Evolutionary conservation across 73 alveolate species (phyloP), one percentile per base, ranked within the genome.

Genomic region (Blepharisma japonicum): DNA sequence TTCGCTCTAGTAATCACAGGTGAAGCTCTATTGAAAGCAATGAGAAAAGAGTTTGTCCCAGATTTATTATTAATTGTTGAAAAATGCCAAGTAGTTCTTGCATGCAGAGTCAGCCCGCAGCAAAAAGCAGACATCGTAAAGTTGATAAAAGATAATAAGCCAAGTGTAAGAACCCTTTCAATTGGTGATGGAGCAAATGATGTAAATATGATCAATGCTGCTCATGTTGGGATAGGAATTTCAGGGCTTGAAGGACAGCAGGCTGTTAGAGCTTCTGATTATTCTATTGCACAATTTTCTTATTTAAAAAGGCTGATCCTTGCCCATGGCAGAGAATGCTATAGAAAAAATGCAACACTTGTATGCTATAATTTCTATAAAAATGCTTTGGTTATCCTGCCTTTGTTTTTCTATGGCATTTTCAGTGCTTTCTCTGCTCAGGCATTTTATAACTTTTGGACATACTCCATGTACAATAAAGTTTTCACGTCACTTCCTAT

Each of bases 111-210:
- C 21, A 78, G 96, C 6, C 98, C 99, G n/a, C 91, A 87, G 81
- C 94, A 94, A 83, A 96, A 96, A 77, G 94, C 98, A 21, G 93
- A 92, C 80, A 88, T 96, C 70, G 99, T 96, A 4, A 86, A 86
- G 53, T 76, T 11, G 39, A 61, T 94, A 21, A 83, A 90, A 6
- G 91, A 80, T 71, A 71, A 89, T 6, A 76, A 86, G 56, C 96
- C 98, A 18, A 71, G 81, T 48, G 89, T 74, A 3, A 85, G 91
- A 38, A 94, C 99, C 21, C 77, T 97, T 39, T 98, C 99, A 0
- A 95, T 97, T 45, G 99, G 99, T 6, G 99, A 97, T 81, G 99
- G 99, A 21, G 99, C 98, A 7, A 97, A 97, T 79, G 99, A 97
- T 87, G 99, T 95, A 0, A 93, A 90, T 86, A 97, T 97, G 99